Base-by-base conservation (phyloP, 192 early-diverging fungal species). In the Linnemannia hyalina region DNA sequence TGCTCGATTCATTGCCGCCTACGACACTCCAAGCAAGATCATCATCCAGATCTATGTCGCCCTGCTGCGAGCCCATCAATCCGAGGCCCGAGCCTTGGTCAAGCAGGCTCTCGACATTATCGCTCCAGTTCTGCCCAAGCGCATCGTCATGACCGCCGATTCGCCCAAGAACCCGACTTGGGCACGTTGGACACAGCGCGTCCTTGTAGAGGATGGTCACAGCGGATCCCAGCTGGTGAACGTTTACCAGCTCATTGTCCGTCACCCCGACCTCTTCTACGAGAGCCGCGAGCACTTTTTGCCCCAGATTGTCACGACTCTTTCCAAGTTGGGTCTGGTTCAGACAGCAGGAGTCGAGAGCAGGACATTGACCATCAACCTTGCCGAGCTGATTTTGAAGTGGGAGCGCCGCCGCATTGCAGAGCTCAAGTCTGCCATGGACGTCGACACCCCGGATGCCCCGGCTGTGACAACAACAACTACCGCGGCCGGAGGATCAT, bases 101-200 rank as follows among this genome's bases (percentile, higher is more conserved):
- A 94, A 96, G 49, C 98, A 99, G 89, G 98, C 96, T 3, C 88
- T 99, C 35, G 98, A 99, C 82, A 96, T 97, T 73, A 90, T 99
- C 40, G 89, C 99, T 1, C 98, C 98, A 3, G 96, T 97, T 18
- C 89, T 99, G 40, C 97, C 99, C 8, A 92, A 94, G 81, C 93
- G 98, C 6, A 90, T 97, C 41, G 89, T 91, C n/a, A 87, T 90
- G 10, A 54, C 90, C 5, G 88, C 91, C 29, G 74, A 87, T 9
- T 82, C 80, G 0, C 74, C 87, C 68, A 85, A 83, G 40, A 89
- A 95, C 9, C 97, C 98, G 4, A 90, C 94, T 0, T 99, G 97
- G 96, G 95, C 94, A 10, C 93, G 95, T 46, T 95, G 96, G 91
- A 97, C 95, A 2, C 95, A 96, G 68, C 95, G 95, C 54, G 93